A percentile compares a stretch with the other conserved stretches of the same genome.
These are phyloP conservation scores for Incumbomyces lentus DNA, from an alignment of 2,329 filamentous ascomycete species.

Conservation along the genomic window DNA sequence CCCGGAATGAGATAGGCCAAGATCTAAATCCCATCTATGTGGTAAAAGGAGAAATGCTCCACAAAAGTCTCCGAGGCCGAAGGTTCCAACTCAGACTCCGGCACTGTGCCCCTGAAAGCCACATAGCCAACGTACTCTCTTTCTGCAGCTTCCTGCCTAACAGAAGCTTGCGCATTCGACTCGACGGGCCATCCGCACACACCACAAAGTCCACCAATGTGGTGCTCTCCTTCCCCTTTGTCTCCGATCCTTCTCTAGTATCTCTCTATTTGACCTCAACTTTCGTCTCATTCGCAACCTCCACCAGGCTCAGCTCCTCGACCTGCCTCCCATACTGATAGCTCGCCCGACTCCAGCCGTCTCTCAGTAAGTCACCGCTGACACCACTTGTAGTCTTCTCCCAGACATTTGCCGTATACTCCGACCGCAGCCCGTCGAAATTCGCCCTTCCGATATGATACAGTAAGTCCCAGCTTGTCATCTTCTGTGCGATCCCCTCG, in stretches of 20 bases:
- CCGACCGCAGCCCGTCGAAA: conserved; percentile 29
- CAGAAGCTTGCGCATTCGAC: conserved; percentile 8
- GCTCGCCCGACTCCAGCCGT: conserved; percentile 4
- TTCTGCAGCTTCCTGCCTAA: conserved; percentile 5
- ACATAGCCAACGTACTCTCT: conserved; percentile 29
- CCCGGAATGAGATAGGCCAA: conserved; percentile 36
- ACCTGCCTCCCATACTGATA: conserved; percentile 10
- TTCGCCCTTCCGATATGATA: conserved; percentile 38
- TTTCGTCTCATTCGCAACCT: neutral
- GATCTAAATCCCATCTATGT: conserved; percentile 30
- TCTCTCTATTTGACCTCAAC: conserved; percentile 10
- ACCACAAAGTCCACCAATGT: conserved; percentile 15
- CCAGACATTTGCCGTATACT: neutral
- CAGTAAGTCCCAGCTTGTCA: conserved; percentile 41
- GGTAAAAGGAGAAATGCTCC: conserved; percentile 34
- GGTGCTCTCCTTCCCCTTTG: conserved; percentile 15
- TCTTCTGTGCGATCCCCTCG: conserved; percentile 28
- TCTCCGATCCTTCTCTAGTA: neutral
- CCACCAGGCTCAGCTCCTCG: too few species aligned
- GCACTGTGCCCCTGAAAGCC: conserved; percentile 33
- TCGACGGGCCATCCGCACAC: conserved; percentile 13
- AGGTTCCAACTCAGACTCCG: conserved; percentile 22
- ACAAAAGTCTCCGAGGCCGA: conserved; percentile 23
- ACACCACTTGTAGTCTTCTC: neutral
- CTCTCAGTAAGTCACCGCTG: neutral